phyloP scores from a whole-genome alignment of 305 asterid species.

The Fraxinus ornus region DNA sequence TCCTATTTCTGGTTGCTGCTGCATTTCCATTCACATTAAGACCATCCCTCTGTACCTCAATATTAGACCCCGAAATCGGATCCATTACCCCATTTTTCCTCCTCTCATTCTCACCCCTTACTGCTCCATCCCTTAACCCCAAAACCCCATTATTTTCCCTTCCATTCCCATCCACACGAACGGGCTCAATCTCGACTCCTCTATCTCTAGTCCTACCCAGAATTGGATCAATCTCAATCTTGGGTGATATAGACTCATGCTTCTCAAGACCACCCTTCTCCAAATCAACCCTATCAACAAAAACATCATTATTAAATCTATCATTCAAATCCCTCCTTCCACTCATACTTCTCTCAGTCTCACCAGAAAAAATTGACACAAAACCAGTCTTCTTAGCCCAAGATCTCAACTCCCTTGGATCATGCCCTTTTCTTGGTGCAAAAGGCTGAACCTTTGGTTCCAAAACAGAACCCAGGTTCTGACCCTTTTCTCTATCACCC shows the following conservation, averaged over 20 bases:
- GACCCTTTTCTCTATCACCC: conserved; percentile 47
- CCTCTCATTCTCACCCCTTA: conserved; percentile 42
- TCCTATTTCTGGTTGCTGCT: conserved; percentile 20
- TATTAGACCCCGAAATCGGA: conserved; percentile 28
- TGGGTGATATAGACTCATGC: conserved; percentile 68
- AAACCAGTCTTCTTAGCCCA: conserved; percentile 99
- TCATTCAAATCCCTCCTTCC: conserved; percentile 41
- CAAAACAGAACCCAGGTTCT: conserved; percentile 43
- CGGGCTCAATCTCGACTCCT: conserved; percentile 62
- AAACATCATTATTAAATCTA: conserved; percentile 26
- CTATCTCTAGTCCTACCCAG: conserved; percentile 68
- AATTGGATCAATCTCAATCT: conserved; percentile 82
- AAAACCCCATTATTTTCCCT: conserved; percentile 34
- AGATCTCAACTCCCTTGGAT: conserved; percentile 86
- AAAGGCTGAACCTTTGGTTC: conserved; percentile 73
- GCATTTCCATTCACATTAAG: conserved; percentile 37
- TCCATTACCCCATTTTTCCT: conserved; percentile 36
- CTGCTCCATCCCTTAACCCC: conserved; percentile 42
- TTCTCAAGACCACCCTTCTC: conserved; percentile 58
- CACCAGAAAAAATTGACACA: conserved; percentile 79
- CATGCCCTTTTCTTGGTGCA: conserved; percentile 61
- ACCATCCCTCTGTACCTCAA: conserved; percentile 30
- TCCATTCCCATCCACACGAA: conserved; percentile 36
- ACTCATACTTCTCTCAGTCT: conserved; percentile 53
- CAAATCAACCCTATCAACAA: conserved; percentile 52